Evolutionary conservation across 176 grass and related monocot species (phyloP), one percentile per base, ranked within the genome.

Genomic region (Pontederia crassipes): DNA sequence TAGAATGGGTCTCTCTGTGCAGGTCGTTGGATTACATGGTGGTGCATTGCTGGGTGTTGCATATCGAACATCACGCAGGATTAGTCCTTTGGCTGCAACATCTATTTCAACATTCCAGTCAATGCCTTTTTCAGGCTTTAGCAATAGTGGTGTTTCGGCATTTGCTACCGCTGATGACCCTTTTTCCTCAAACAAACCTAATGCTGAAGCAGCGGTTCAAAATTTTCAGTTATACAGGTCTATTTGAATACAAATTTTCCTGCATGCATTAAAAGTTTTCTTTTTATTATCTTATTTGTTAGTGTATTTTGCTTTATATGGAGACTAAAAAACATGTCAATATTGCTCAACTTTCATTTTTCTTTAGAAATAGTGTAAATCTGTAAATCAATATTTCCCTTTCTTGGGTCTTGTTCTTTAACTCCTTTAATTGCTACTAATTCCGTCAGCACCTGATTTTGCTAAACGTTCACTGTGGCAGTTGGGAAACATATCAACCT

Each of bases 211-310:
- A 2, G 78, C 76, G 2, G 79, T 87, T 76, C 93, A 92, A 78
- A 97, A 97, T 80, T 97, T 97, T 73, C 93, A 97, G 74, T 64
- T 97, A 73, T 92, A 97, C 84, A 97, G 93, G 93, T 97, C 32
- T 40, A 40, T 40, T 40, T 40, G 32, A 20, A 12, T 6, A 28
- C 10, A 24, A 51, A 18, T 18, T 64, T 11, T 64, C 40, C 15
- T 48, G 15, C 45, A 48, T 17, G 10, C 45, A 64, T 17, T 64
- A 47, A 17, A 11, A 51, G 5, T 26, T 9, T 50, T 45, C 9
- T 62, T 49, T 45, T 65, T 20, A 13, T 8, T 65, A 16, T 50
- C 49, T 49, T 28, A 6, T 54, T 54, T 54, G n/a, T 54, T 54
- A n/a, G 12, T 24, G 48, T 28, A 8, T 49, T 16, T 15, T 49